These are phyloP conservation scores for Exsudoporus frostii DNA, from an alignment of 768 basidiomycete species.

Conservation along the genomic window DNA sequence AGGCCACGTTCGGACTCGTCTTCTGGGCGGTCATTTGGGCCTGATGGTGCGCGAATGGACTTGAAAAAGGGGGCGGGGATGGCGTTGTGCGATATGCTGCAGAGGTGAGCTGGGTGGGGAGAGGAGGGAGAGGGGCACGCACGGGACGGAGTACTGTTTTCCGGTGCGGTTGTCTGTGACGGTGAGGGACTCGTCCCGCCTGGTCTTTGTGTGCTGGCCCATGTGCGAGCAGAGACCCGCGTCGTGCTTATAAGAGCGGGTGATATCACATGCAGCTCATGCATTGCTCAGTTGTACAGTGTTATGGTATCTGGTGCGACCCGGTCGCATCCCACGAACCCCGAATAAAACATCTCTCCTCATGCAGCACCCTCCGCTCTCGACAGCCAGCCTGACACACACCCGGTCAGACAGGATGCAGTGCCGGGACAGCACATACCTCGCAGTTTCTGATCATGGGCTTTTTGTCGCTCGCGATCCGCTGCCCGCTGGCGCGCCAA, in stretches of 20 bases:
- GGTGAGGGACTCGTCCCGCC: conserved; percentile 43
- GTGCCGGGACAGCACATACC: conserved; percentile 38
- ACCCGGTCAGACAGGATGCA: conserved; percentile 1
- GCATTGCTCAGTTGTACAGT: conserved; percentile 8
- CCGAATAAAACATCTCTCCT: neutral
- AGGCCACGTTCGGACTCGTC: conserved; percentile 82
- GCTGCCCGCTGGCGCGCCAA: conserved; percentile 54
- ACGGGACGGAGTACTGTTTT: conserved; percentile 73
- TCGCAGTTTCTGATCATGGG: conserved; percentile 68
- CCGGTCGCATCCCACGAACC: neutral
- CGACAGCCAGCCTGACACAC: conserved; percentile 30
- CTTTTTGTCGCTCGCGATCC: conserved; percentile 66
- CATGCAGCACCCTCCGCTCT: conserved; percentile 13
- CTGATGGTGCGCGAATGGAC: conserved; percentile 56
- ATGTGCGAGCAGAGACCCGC: conserved; percentile 10
- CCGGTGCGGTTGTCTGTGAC: conserved; percentile 86
- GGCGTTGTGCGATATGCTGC: conserved; percentile 76
- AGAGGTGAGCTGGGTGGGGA: neutral
- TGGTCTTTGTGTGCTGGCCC: conserved; percentile 24
- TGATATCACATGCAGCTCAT: conserved; percentile 6
- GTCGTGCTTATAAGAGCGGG: conserved; percentile 2
- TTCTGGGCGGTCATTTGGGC: conserved; percentile 65
- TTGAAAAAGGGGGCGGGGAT: conserved; percentile 83
- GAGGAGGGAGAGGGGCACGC: conserved; percentile 27
- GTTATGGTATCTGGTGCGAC: conserved; percentile 28